These are phyloP conservation scores for Wickerhamiella spandovensis DNA, from an alignment of 805 yeast genomes.

Conservation along the genomic window DNA sequence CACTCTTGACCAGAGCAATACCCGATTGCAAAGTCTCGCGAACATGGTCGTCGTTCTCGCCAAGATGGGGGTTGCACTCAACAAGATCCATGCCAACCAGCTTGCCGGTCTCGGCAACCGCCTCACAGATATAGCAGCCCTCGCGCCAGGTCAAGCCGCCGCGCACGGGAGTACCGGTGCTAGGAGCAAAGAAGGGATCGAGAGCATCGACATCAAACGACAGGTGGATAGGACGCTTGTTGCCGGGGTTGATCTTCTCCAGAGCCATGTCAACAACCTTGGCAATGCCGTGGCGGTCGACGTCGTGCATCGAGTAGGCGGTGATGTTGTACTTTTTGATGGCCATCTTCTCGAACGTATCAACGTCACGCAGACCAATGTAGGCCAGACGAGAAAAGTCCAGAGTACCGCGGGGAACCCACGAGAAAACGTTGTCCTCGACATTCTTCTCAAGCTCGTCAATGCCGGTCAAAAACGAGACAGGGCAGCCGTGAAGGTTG, in stretches of 20 bases:
- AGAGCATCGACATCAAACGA: conserved; percentile 95
- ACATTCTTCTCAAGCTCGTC: conserved; percentile 44
- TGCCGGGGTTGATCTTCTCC: conserved; percentile 58
- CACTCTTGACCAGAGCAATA: conserved; percentile 82
- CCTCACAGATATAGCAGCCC: conserved; percentile 85
- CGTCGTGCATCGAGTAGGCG: conserved; percentile 91
- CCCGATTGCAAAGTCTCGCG: conserved; percentile 83
- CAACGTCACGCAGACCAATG: conserved; percentile 91
- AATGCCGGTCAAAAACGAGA: conserved; percentile 77
- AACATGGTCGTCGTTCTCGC: conserved; percentile 59
- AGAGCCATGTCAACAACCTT: conserved; percentile 87
- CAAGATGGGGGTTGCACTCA: conserved; percentile 85
- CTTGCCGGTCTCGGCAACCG: conserved; percentile 80
- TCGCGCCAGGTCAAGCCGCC: conserved; percentile 93
- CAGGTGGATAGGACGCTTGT: conserved; percentile 66
- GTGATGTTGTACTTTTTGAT: conserved; percentile 58
- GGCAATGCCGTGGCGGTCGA: conserved; percentile 87
- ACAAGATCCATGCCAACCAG: conserved; percentile 82
- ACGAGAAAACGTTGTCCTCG: conserved; percentile 60
- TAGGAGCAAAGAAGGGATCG: conserved; percentile 88
- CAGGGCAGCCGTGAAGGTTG: conserved; percentile 94
- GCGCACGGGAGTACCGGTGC: conserved; percentile 95
- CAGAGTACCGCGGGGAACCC: conserved; percentile 59
- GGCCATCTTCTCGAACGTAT: conserved; percentile 66
- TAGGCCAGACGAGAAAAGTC: conserved; percentile 66